Conservation (phyloP, 169 alveolate species). For the Eimeria zaria region DNA sequence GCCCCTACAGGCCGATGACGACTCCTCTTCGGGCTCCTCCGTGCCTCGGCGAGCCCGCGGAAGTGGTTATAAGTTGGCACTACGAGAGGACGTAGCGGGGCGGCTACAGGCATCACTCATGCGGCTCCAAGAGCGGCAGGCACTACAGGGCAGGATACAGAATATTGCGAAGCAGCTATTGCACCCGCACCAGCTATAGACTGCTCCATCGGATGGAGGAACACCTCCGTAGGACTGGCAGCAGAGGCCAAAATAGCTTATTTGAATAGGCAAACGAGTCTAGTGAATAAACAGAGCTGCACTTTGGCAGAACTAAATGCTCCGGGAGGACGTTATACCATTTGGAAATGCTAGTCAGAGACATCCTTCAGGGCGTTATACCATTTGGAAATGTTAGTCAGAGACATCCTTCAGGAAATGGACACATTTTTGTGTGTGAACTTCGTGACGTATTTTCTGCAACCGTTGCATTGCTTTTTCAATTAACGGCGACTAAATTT, state of each 20-base stretch:
- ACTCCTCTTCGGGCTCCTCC: constrained; percentile 11
- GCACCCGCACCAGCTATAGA: constrained; percentile 9
- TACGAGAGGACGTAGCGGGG: constrained; percentile 35
- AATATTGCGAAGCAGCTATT: constrained; percentile 41
- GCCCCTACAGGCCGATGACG: not conserved
- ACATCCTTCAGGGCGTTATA: not conserved
- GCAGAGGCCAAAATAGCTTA: not conserved
- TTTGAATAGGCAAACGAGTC: not conserved
- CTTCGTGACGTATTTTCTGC: not conserved
- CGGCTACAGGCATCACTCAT: constrained; percentile 51
- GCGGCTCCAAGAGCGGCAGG: constrained; percentile 63
- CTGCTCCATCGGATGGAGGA: not conserved
- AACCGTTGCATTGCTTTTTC: not conserved
- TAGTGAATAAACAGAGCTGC: not conserved
- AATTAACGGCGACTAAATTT: not conserved
- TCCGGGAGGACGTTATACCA: not conserved
- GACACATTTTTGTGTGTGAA: constrained; percentile 19
- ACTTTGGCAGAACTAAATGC: no score
- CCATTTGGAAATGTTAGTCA: no score
- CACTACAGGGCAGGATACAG: constrained; percentile 42
- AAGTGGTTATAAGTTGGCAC: not conserved
- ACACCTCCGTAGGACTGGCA: not conserved
- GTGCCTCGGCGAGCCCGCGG: not conserved
- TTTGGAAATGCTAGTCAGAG: not conserved
- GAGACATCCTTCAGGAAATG: no score